These are phyloP conservation scores for Chlamydomonas sp. DNA, from an alignment of 139 green algal species.

Conservation along the genomic window DNA sequence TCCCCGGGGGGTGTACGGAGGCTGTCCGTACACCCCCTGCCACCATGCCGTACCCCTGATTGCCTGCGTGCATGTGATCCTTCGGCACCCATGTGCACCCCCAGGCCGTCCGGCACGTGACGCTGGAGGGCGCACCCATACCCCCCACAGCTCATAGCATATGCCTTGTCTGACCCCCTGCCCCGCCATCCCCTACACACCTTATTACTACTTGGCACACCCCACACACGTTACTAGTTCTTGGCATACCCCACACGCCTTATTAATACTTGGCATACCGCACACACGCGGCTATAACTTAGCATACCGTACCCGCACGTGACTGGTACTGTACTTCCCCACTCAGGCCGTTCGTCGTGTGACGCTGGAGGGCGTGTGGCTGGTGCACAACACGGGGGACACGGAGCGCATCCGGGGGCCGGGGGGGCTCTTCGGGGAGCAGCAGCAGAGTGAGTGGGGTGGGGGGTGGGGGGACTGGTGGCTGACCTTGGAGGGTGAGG, in stretches of 20 bases:
- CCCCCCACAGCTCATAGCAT: no score
- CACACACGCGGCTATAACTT: no score
- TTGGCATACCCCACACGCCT: no score
- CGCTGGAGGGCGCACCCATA: neutral
- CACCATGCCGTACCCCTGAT: neutral
- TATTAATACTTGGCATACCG: no score
- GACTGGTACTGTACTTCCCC: neutral
- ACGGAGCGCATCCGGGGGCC: neutral
- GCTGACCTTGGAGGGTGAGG: neutral
- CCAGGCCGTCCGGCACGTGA: neutral
- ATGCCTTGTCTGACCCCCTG: no score
- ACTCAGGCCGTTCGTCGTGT: neutral
- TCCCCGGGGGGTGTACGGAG: no score
- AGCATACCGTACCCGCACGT: no score
- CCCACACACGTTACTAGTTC: no score
- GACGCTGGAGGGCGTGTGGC: constrained; percentile 7
- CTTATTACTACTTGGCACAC: no score
- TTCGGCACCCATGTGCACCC: neutral
- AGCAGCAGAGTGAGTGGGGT: neutral
- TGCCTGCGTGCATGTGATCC: neutral
- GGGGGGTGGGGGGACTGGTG: neutral
- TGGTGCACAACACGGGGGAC: constrained; percentile 18
- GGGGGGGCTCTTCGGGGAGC: neutral
- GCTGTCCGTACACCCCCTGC: no score
- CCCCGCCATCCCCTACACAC: no score